phyloP scores from a whole-genome alignment of 306 rosid species.

The Betula pendula region DNA sequence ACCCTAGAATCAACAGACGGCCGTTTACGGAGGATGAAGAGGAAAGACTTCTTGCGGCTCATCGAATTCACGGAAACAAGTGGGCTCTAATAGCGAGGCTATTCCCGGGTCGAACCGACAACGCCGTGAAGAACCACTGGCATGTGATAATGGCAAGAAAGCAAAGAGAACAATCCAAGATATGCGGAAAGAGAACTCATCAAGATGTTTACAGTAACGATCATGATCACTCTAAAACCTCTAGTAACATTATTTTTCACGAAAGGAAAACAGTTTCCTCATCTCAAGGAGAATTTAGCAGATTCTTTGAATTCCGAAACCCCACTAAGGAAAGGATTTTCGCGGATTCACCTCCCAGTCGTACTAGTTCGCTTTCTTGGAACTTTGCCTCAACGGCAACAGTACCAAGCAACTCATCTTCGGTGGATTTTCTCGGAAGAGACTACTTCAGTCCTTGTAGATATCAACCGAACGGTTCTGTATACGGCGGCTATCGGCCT shows the following conservation, averaged over 20 bases:
- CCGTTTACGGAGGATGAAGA: constrained; percentile 95
- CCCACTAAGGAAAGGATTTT: constrained; percentile 27
- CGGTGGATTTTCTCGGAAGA: too few species aligned
- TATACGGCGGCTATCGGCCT: neutral
- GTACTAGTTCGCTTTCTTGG: constrained; percentile 46
- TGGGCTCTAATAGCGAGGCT: constrained; percentile 95
- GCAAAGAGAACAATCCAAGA: constrained; percentile 86
- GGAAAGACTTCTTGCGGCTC: constrained; percentile 76
- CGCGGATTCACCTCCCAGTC: constrained; percentile 27
- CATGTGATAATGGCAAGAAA: constrained; percentile 94
- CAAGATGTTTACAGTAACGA: constrained; percentile 38
- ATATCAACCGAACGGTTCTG: constrained; percentile 36
- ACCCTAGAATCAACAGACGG: constrained; percentile 87
- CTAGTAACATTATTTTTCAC: constrained; percentile 23
- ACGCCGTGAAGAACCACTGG: constrained; percentile 98
- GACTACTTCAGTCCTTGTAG: too few species aligned
- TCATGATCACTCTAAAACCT: constrained; percentile 22
- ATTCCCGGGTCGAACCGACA: constrained; percentile 87
- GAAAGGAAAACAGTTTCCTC: constrained; percentile 26
- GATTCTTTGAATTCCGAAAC: constrained; percentile 45
- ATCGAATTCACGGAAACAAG: constrained; percentile 86
- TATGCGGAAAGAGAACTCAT: constrained; percentile 58
- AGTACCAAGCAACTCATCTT: constrained; percentile 15
- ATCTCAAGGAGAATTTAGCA: constrained; percentile 28
- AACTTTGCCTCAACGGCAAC: constrained; percentile 48